Evolutionary conservation across 2,329 filamentous ascomycete genomes (phyloP), one percentile per base, ranked within the genome.

Genomic region (Cladosporium sp.): DNA sequence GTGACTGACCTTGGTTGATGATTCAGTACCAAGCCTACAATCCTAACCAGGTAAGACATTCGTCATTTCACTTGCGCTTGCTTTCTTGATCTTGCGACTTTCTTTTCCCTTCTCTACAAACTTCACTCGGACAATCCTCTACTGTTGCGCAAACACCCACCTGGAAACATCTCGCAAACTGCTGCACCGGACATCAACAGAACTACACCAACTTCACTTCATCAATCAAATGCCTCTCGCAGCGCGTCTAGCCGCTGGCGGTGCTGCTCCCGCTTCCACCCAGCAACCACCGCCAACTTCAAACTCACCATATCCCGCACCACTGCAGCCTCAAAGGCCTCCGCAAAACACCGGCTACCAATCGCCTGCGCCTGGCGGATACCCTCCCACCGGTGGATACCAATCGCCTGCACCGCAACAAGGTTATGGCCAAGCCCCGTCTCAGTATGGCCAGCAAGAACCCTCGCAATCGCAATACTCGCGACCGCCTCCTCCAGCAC

Each of bases 1-100:
- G 41, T 39, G 19, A 48, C 45, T 48, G 29, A 48, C 45, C 29
- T 18, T 18, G 29, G 9, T n/a, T 35, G 7, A n/a, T 66, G 53
- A n/a, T n/a, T n/a, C 70, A 73, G 61, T 81, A 82, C 67, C 77
- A 81, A 69, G 73, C 78, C 57, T 82, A 63, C 49, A 57, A 58
- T 7, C 55, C 55, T 27, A 50, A 51, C 38, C 52, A 53, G 54
- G 60, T 62, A 58, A 60, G 59, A 61, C 30, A 33, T 43, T 43
- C n/a, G 13, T 38, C 18, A 12, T 16, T 38, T 38, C 7, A 16
- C 18, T 40, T 40, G 16, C 18, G 16, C 9, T 9, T n/a, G 30
- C 22, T 18, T 22, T 27, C 39, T 40, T 22, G 11, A 18, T 36
- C 38, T 33, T 33, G 18, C 45, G 38, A 27, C 38, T 46, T 54